Evolutionary conservation across 257 asterid species (phyloP).

Genomic region (Solanum boliviense): DNA sequence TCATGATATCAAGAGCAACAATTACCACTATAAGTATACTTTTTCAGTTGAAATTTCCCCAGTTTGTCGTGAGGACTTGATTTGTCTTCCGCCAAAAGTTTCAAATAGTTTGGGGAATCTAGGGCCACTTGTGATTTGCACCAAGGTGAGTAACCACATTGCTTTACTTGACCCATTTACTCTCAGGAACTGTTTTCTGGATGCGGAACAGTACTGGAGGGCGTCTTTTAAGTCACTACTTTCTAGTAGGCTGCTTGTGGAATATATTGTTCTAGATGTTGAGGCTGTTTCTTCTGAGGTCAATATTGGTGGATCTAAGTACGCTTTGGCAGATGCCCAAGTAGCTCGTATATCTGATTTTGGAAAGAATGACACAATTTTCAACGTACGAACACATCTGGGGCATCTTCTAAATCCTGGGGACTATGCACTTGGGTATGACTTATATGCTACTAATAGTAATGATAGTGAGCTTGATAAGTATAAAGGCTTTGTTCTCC

Average conservation of each 20-base stretch:
- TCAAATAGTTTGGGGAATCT: conserved; percentile 34
- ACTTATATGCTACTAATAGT: conserved; percentile 28
- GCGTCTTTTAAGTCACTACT: conserved; percentile 34
- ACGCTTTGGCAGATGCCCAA: conserved; percentile 36
- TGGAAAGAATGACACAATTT: conserved; percentile 21
- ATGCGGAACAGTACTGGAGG: conserved; percentile 38
- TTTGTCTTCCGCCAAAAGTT: conserved; percentile 41
- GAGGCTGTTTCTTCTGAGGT: conserved; percentile 31
- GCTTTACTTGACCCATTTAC: conserved; percentile 40
- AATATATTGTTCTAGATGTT: conserved; percentile 20
- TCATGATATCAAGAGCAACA: conserved; percentile 41
- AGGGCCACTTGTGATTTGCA: conserved; percentile 39
- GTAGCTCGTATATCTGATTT: conserved; percentile 48
- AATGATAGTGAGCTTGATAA: conserved; percentile 41
- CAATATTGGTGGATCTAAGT: conserved; percentile 27
- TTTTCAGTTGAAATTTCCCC: conserved; percentile 45
- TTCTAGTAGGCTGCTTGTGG: conserved; percentile 43
- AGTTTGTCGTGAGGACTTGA: conserved; percentile 45
- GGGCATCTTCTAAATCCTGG: conserved; percentile 47
- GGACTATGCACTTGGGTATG: conserved; percentile 51
- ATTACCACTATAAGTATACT: conserved; percentile 33
- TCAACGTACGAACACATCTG: conserved; percentile 38
- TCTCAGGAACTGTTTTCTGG: conserved; percentile 31
- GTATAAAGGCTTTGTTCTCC: conserved; percentile 10
- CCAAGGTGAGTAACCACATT: conserved; percentile 28